phyloP scores from a whole-genome alignment of 2,329 filamentous ascomycete genomes.

The Trichophyton rubrum region DNA sequence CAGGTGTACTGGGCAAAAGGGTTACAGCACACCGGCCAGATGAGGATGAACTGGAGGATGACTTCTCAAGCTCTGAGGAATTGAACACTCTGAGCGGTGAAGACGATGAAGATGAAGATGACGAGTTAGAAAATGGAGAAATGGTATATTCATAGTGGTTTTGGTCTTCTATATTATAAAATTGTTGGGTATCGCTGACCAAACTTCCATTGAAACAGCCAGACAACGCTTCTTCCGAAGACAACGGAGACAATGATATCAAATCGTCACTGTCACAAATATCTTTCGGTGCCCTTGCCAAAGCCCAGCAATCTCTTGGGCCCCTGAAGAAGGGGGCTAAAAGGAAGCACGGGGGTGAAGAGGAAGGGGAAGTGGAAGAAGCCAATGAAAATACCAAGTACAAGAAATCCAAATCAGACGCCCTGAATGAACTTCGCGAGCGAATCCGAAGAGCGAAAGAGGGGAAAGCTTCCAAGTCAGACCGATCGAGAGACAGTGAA shows the following conservation, averaged over 20 bases:
- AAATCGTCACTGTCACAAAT: constrained; percentile 44
- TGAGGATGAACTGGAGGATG: constrained; percentile 18
- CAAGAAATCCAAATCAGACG: constrained; percentile 8
- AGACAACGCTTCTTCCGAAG: constrained; percentile 9
- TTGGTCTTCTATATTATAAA: neutral
- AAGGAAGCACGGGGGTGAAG: neutral
- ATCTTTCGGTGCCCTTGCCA: constrained; percentile 81
- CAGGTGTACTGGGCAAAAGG: constrained; percentile 30
- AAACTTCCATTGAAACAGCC: neutral
- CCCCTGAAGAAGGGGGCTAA: constrained; percentile 13
- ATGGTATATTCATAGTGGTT: constrained; percentile 10
- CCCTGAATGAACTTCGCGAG: constrained; percentile 28
- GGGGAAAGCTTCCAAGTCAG: constrained; percentile 26
- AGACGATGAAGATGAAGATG: constrained; percentile 23
- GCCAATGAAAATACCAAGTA: neutral
- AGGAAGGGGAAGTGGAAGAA: constrained; percentile 8
- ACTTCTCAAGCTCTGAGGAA: neutral
- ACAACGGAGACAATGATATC: constrained; percentile 23
- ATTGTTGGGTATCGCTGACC: neutral
- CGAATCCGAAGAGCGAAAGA: constrained; percentile 33
- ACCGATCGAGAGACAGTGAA: constrained; percentile 21
- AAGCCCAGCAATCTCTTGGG: constrained; percentile 62
- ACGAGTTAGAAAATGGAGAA: constrained; percentile 26
- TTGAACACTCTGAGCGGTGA: constrained; percentile 11
- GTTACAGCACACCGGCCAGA: constrained; percentile 30